Evolutionary conservation across 768 basidiomycete species (phyloP).

Genomic region (Russula compacta): DNA sequence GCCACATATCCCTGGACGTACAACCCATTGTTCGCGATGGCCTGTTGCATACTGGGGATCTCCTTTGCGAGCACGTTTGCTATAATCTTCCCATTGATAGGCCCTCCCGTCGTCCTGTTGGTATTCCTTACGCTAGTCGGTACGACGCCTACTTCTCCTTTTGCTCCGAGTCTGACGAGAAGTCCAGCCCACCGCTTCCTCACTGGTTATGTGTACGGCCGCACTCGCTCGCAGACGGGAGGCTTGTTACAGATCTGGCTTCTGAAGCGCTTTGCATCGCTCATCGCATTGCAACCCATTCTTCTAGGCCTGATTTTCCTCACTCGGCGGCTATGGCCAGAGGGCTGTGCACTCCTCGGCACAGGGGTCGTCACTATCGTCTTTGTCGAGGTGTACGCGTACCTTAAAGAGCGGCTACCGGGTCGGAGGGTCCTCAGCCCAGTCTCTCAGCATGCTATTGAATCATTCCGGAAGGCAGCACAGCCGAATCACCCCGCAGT

Average conservation of each 20-base stretch:
- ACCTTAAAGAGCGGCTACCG: constrained; percentile 40
- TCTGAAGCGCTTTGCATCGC: constrained; percentile 60
- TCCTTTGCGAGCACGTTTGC: constrained; percentile 67
- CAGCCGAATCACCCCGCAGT: constrained; percentile 28
- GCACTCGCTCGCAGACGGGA: constrained; percentile 66
- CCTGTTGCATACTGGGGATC: constrained; percentile 57
- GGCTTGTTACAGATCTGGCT: constrained; percentile 70
- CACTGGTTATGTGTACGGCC: constrained; percentile 67
- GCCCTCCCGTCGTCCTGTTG: constrained; percentile 57
- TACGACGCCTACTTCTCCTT: constrained; percentile 26
- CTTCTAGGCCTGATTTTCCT: constrained; percentile 67
- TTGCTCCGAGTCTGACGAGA: neutral
- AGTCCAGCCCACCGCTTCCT: constrained; percentile 67
- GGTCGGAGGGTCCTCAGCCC: constrained; percentile 42
- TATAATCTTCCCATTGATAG: constrained; percentile 68
- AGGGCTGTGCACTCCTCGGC: constrained; percentile 56
- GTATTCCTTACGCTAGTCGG: constrained; percentile 59
- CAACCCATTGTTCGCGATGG: constrained; percentile 57
- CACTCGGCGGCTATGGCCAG: constrained; percentile 57
- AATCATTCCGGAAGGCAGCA: constrained; percentile 42
- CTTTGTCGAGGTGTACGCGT: constrained; percentile 53
- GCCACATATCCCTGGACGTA: constrained; percentile 67
- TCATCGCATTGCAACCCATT: constrained; percentile 63
- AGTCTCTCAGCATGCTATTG: constrained; percentile 49
- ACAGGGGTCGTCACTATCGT: constrained; percentile 44